Evolutionary conservation across 2,329 filamentous ascomycete species (phyloP).

Genomic region (Fusarium stilboides): DNA sequence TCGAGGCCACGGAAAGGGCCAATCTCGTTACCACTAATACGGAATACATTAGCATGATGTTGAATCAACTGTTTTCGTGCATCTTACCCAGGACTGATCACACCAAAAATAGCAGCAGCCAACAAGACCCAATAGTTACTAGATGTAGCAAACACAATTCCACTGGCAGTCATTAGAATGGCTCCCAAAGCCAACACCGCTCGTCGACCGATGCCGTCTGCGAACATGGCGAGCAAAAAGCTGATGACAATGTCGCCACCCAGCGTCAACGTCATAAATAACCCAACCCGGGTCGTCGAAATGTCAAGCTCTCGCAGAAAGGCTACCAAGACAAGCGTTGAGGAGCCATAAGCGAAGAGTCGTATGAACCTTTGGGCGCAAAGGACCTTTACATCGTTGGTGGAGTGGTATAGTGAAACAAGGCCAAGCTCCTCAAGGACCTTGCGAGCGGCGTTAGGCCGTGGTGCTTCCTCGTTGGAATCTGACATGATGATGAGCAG

Average conservation of each 20-base stretch:
- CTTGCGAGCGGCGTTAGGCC: neutral
- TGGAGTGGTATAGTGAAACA: conserved; percentile 44
- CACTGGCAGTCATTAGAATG: conserved; percentile 69
- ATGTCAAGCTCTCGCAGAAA: conserved; percentile 67
- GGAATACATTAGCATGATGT: neutral
- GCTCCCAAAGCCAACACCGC: conserved; percentile 69
- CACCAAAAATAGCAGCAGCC: conserved; percentile 70
- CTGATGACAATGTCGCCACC: conserved; percentile 72
- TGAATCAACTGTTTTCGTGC: fast-evolving
- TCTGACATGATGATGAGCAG: neutral
- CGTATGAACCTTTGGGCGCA: conserved; percentile 72
- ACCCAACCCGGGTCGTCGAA: conserved; percentile 67
- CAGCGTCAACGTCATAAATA: conserved; percentile 77
- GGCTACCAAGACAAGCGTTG: conserved; percentile 70
- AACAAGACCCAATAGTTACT: conserved; percentile 72
- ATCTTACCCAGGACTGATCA: conserved; percentile 69
- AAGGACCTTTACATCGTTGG: conserved; percentile 63
- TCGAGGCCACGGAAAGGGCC: conserved; percentile 75
- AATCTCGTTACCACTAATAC: conserved; percentile 72
- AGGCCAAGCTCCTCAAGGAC: conserved; percentile 49
- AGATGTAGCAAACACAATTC: conserved; percentile 67
- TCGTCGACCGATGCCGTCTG: conserved; percentile 70
- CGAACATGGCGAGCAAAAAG: conserved; percentile 70
- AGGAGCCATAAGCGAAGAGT: conserved; percentile 74
- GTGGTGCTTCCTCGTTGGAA: neutral